These are phyloP conservation scores for Boletus rubescentipes DNA, from an alignment of 768 basidiomycete species.

Conservation along the genomic window DNA sequence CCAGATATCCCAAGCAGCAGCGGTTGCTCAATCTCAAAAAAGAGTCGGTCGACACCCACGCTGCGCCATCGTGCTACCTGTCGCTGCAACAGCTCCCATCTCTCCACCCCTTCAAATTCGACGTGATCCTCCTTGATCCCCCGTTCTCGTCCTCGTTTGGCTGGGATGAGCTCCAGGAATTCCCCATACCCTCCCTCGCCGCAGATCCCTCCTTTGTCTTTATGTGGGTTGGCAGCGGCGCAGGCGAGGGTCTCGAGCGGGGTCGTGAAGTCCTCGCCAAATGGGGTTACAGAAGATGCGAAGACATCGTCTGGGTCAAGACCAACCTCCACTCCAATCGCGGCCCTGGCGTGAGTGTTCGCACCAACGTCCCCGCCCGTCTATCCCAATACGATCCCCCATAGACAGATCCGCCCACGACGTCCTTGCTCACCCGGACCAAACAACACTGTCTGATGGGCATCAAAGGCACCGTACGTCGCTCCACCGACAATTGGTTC, in stretches of 20 bases:
- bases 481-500: conserved; percentile 94
- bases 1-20: conserved; percentile 92
- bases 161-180: conserved; percentile 79
- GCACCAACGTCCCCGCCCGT: not conserved
- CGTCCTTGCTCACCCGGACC: conserved; percentile 81
- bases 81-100: conserved; percentile 54
- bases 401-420: conserved; percentile 83
- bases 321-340: conserved; percentile 74
- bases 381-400: not conserved
- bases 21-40: conserved; percentile 83
- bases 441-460: conserved; percentile 98
- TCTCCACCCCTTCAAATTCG: conserved; percentile 73
- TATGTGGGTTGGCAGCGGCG: conserved; percentile 93
- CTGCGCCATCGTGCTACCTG: conserved; percentile 75
- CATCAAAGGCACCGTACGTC: conserved; percentile 92
- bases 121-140: conserved; percentile 88
- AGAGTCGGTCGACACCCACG: conserved; percentile 63
- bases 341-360: conserved; percentile 66
- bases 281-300: conserved; percentile 95
- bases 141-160: conserved; percentile 84
- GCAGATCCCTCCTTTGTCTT: conserved; percentile 94
- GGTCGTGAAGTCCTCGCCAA: conserved; percentile 87
- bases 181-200: conserved; percentile 80
- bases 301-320: conserved; percentile 99
- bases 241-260: conserved; percentile 85